phyloP scores from a whole-genome alignment of 208 protist genomes.

The Trypanosoma conorhini region DNA sequence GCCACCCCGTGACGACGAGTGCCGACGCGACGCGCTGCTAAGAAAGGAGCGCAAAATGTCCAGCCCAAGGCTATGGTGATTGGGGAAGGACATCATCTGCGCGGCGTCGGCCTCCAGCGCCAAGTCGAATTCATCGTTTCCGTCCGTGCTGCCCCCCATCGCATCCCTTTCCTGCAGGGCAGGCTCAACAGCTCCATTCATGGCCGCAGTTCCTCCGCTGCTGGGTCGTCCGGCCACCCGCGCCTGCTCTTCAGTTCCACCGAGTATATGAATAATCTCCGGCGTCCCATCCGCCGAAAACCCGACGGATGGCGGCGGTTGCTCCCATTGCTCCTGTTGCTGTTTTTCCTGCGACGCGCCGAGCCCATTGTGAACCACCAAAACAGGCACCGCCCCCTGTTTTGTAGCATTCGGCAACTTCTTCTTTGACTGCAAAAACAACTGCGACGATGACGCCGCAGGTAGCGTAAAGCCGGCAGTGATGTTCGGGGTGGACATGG shows the following conservation, averaged over 20 bases:
- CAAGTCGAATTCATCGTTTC: not conserved
- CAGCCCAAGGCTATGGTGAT: slow-evolving; percentile 46
- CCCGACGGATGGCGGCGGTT: too few relatives aligned
- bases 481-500: not conserved
- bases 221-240: too few relatives aligned
- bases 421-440: not conserved
- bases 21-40: not conserved
- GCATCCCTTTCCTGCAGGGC: too few relatives aligned
- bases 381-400: not conserved
- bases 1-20: not conserved
- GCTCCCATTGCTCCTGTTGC: too few relatives aligned
- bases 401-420: not conserved
- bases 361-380: too few relatives aligned
- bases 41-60: slow-evolving; percentile 46
- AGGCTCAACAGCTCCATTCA: too few relatives aligned
- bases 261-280: too few relatives aligned
- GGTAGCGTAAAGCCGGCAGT: not conserved
- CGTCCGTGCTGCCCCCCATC: too few relatives aligned
- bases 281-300: too few relatives aligned
- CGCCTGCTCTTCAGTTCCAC: too few relatives aligned
- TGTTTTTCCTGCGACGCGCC: too few relatives aligned
- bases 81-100: slow-evolving; percentile 33
- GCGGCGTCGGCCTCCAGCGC: slow-evolving; percentile 16
- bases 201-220: too few relatives aligned
- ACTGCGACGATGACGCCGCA: not conserved